Percentiles rank a stretch among this genome's conserved stretches.
These are phyloP conservation scores for Zygoascus flipseniorum DNA, from an alignment of 805 yeast genomes.

Conservation along the genomic window DNA sequence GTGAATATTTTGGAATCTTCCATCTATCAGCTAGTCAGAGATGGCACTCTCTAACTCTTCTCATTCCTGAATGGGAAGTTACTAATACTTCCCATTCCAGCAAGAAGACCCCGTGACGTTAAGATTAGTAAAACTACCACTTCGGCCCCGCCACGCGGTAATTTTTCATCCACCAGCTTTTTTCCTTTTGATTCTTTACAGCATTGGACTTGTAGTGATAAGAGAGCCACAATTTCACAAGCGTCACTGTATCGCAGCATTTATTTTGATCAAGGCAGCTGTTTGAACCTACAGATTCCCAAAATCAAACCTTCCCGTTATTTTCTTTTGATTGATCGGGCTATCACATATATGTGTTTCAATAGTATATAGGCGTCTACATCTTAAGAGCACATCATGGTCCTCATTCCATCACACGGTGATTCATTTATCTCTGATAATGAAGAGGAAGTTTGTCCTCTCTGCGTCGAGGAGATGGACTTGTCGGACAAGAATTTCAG, in stretches of 20 bases:
- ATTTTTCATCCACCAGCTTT: not conserved
- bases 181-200: not conserved
- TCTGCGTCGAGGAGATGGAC: constrained; percentile 97
- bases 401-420: constrained; percentile 17
- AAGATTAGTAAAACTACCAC: not conserved
- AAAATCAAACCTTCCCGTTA: not conserved
- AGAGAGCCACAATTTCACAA: no score
- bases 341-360: not conserved
- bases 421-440: constrained; percentile 67
- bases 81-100: no score
- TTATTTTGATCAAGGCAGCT: no score
- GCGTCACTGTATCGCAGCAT: no score
- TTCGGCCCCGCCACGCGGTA: not conserved
- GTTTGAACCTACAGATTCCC: no score
- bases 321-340: not conserved
- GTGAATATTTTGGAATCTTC: no score
- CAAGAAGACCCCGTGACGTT: no score
- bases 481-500: constrained; percentile 90
- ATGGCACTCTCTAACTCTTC: no score
- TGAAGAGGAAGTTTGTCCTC: constrained; percentile 72
- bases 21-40: no score
- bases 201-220: not conserved
- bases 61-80: no score
- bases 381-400: constrained; percentile 7
- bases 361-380: not conserved